Conservation (phyloP, 2,329 filamentous ascomycete species). For the Pyrenochaeta sp. region DNA sequence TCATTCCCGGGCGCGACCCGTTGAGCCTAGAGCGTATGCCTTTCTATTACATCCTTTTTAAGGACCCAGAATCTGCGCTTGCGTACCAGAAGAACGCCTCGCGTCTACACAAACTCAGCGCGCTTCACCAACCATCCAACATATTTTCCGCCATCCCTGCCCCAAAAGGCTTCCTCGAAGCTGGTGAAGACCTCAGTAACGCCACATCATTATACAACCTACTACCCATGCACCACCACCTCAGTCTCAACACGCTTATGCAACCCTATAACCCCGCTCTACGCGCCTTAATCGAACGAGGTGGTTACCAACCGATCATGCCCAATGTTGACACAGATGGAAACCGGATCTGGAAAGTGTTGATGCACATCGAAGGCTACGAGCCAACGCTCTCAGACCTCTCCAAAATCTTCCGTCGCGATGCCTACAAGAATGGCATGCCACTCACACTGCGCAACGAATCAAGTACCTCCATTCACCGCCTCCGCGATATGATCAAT, state of each 20-base stretch:
- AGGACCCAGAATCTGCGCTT: slow-evolving; percentile 64
- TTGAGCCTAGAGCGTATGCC: slow-evolving; percentile 69
- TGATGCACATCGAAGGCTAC: slow-evolving; percentile 47
- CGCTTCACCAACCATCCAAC: slow-evolving; percentile 53
- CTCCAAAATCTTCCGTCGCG: slow-evolving; percentile 36
- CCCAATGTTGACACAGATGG: slow-evolving; percentile 22
- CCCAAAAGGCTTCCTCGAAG: slow-evolving; percentile 53
- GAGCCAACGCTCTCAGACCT: slow-evolving; percentile 42
- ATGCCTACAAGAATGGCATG: slow-evolving; percentile 47
- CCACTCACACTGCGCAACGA: slow-evolving; percentile 33
- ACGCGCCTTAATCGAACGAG: slow-evolving; percentile 37
- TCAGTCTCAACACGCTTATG: slow-evolving; percentile 40
- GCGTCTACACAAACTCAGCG: slow-evolving; percentile 60
- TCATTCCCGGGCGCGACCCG: slow-evolving; percentile 71
- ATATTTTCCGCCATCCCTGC: slow-evolving; percentile 55
- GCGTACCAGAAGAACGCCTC: slow-evolving; percentile 67
- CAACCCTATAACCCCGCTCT: slow-evolving; percentile 55
- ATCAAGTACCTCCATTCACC: slow-evolving; percentile 24
- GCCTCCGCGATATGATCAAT: slow-evolving; percentile 43
- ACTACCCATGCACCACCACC: slow-evolving; percentile 29
- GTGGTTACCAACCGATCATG: slow-evolving; percentile 45
- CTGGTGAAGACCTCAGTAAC: slow-evolving; percentile 57
- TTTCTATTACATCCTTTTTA: slow-evolving; percentile 76
- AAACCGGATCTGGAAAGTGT: slow-evolving; percentile 38
- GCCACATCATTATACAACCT: slow-evolving; percentile 60